Conservation (phyloP, 352 stramenopile genomes). For the Globisporangium camurandrum region DNA sequence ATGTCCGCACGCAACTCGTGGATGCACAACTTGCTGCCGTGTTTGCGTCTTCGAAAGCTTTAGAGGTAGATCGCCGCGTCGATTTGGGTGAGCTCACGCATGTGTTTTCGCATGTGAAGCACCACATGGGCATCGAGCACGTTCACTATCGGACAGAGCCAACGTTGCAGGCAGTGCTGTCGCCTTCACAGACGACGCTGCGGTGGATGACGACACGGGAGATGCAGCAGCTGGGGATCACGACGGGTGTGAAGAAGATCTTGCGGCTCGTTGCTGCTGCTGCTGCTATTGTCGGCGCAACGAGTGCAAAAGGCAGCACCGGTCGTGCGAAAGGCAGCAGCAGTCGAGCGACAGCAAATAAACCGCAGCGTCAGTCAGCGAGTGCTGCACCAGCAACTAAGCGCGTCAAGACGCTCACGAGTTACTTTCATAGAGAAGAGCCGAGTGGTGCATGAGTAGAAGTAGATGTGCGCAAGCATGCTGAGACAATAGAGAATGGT, state of each 20-base stretch:
- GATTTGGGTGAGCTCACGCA: conserved; percentile 74
- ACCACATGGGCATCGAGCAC: conserved; percentile 87
- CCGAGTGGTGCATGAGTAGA: too few species aligned
- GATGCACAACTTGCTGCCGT: conserved; percentile 27
- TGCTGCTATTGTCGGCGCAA: too few species aligned
- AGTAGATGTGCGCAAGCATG: too few species aligned
- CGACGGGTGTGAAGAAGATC: conserved; percentile 85
- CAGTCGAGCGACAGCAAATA: not conserved
- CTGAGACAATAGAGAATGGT: not conserved
- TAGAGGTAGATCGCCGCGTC: conserved; percentile 30
- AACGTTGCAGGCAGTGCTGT: not conserved
- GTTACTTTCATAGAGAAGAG: conserved; percentile 62
- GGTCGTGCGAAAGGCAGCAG: too few species aligned
- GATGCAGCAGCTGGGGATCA: conserved; percentile 78
- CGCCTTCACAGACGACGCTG: conserved; percentile 6
- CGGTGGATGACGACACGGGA: conserved; percentile 75
- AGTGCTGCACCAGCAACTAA: conserved; percentile 15
- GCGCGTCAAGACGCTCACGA: conserved; percentile 48
- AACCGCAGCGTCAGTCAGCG: conserved; percentile 5
- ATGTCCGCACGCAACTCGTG: conserved; percentile 53
- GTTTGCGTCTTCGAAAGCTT: conserved; percentile 20
- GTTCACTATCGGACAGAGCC: conserved; percentile 44
- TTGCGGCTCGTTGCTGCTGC: conserved; percentile 36
- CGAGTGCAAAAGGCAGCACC: too few species aligned
- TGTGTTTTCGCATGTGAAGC: conserved; percentile 89